Conservation (phyloP, 164 flowering plant genomes). For the Annona cherimola region DNA sequence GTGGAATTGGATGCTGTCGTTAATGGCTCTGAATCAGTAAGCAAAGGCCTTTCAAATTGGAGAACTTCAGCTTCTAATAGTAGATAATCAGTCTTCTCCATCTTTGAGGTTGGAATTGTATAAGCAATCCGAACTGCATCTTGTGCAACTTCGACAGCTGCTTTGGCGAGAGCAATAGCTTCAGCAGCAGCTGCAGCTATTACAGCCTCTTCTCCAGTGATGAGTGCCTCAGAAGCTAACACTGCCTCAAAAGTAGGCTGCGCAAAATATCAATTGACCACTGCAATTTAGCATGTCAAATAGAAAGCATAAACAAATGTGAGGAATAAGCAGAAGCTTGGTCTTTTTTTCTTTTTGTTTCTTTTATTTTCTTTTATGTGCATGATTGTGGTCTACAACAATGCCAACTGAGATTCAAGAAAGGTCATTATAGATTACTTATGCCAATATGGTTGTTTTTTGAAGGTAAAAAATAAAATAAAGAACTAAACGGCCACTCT, state of each 20-base stretch:
- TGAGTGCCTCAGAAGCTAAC: constrained; percentile 46
- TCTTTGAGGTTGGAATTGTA: constrained; percentile 12
- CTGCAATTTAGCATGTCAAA: constrained; percentile 1
- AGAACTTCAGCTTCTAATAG: constrained; percentile 24
- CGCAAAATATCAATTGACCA: not conserved
- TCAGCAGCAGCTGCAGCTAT: constrained; percentile 87
- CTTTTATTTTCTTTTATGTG: no score
- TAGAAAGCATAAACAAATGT: not conserved
- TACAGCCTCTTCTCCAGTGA: constrained; percentile 61
- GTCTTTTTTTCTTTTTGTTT: no score
- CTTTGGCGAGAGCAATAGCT: constrained; percentile 86
- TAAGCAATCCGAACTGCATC: constrained; percentile 52
- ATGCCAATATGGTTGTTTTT: no score
- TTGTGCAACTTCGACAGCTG: constrained; percentile 76
- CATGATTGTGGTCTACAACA: no score
- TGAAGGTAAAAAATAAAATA: no score
- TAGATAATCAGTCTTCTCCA: constrained; percentile 17
- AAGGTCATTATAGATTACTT: no score
- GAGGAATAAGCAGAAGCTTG: no score
- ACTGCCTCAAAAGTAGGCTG: constrained; percentile 46
- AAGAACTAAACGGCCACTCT: no score
- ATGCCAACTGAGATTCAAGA: no score
- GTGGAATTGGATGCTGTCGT: constrained; percentile 22
- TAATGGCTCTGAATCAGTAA: constrained; percentile 28
- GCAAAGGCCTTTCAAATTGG: constrained; percentile 19